Conservation (phyloP, 1,139 yeast species). For the Suhomyces coccinellae region DNA sequence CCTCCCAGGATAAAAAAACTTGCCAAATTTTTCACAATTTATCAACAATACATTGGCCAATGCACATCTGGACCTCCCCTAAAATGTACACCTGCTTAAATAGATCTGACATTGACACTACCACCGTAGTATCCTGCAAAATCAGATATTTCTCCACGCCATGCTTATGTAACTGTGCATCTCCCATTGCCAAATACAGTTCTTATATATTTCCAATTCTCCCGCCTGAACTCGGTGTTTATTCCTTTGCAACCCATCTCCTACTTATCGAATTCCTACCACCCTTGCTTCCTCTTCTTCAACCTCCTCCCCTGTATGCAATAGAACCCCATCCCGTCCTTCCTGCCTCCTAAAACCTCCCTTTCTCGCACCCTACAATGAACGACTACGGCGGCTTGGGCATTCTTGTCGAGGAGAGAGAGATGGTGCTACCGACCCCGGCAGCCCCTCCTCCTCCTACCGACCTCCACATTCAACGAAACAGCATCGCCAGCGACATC, state of each 20-base stretch:
- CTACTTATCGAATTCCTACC: no score
- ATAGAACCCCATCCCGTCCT: not conserved
- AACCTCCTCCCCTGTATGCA: no score
- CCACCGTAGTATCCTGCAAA: conserved; percentile 5
- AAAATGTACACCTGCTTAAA: conserved; percentile 5
- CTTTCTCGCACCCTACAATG: conserved; percentile 5
- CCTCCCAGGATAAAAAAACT: conserved; percentile 1
- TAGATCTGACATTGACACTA: conserved; percentile 5
- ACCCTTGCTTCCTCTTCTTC: no score
- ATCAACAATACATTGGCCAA: conserved; percentile 2
- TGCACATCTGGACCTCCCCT: conserved; percentile 4
- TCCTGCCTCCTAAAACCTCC: not conserved
- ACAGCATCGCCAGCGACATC: not conserved
- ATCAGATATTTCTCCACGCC: conserved; percentile 8
- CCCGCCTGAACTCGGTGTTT: not conserved
- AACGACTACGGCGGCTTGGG: conserved; percentile 19
- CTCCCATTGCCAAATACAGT: not conserved
- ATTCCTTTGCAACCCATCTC: not conserved
- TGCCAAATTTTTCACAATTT: conserved; percentile 1
- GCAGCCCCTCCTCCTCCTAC: not conserved
- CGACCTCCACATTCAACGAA: conserved; percentile 1
- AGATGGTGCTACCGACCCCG: conserved; percentile 7
- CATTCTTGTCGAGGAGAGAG: conserved; percentile 18
- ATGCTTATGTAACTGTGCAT: conserved; percentile 1
- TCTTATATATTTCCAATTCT: conserved; percentile 1